These are phyloP conservation scores for Pachysandra terminalis DNA, from an alignment of 164 flowering plant genomes.

Conservation along the genomic window DNA sequence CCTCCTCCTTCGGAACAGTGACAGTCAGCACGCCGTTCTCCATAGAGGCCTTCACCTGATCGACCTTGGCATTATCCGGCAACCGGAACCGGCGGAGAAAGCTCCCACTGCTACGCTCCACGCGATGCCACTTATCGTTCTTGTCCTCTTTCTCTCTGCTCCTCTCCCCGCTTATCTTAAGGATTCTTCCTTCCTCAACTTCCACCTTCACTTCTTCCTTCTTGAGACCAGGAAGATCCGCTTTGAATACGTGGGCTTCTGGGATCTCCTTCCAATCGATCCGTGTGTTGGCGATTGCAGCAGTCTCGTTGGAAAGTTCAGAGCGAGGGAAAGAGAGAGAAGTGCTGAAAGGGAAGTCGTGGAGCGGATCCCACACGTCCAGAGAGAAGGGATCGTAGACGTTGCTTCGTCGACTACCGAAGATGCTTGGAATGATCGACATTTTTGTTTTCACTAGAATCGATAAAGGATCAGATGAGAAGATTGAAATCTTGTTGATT, in stretches of 20 bases:
- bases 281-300: conserved; percentile 18
- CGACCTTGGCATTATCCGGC: conserved; percentile 38
- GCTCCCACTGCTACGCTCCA: conserved; percentile 34
- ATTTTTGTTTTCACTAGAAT: neutral
- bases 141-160: conserved; percentile 31
- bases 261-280: conserved; percentile 45
- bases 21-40: conserved; percentile 38
- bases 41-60: conserved; percentile 30
- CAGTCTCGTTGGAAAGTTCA: conserved; percentile 12
- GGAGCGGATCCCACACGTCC: conserved; percentile 30
- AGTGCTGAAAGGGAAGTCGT: conserved; percentile 14
- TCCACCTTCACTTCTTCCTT: conserved; percentile 44
- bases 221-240: conserved; percentile 37
- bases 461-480: neutral
- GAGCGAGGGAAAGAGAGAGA: neutral
- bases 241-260: conserved; percentile 38
- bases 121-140: conserved; percentile 30
- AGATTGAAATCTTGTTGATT: neutral
- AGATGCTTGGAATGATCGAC: neutral
- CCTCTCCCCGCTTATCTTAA: conserved; percentile 38
- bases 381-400: conserved; percentile 31
- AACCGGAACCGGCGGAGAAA: conserved; percentile 32
- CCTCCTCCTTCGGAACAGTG: conserved; percentile 34
- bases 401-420: conserved; percentile 11
- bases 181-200: conserved; percentile 36